Evolutionary conservation across 108 stramenopile genomes (phyloP).

Genomic region (Discostella stelligeroides): DNA sequence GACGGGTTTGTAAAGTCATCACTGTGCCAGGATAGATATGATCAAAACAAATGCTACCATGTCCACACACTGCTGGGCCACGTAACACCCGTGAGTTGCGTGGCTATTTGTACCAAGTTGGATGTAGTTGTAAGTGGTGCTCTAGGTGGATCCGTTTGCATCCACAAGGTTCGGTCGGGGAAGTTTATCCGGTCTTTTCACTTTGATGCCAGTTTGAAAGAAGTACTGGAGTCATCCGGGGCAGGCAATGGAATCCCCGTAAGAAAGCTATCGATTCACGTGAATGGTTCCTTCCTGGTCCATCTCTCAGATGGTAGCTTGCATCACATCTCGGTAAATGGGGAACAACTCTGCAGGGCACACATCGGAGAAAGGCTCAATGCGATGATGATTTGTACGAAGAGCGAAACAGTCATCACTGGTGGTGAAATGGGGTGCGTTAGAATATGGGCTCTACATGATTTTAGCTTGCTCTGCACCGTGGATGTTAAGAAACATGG

Average conservation of each 20-base stretch:
- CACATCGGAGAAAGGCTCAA: conserved; percentile 69
- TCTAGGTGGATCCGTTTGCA: conserved; percentile 64
- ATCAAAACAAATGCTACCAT: conserved; percentile 56
- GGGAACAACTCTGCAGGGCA: conserved; percentile 44
- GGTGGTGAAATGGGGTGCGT: conserved; percentile 74
- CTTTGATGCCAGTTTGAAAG: conserved; percentile 29
- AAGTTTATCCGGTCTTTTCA: conserved; percentile 71
- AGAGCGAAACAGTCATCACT: conserved; percentile 74
- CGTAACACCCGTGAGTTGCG: conserved; percentile 63
- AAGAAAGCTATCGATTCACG: conserved; percentile 60
- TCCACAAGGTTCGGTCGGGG: conserved; percentile 73
- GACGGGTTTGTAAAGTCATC: conserved; percentile 78
- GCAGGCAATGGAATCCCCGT: conserved; percentile 46
- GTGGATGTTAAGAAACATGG: conserved; percentile 77
- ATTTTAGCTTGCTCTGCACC: conserved; percentile 59
- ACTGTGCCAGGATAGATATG: conserved; percentile 46
- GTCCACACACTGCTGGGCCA: conserved; percentile 78
- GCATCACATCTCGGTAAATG: conserved; percentile 72
- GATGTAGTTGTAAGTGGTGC: conserved; percentile 77
- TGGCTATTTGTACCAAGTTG: conserved; percentile 66
- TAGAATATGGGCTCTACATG: conserved; percentile 57
- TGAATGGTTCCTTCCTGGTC: conserved; percentile 62
- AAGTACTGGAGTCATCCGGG: conserved; percentile 44
- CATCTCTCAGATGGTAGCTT: conserved; percentile 66
- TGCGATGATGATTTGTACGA: conserved; percentile 67